These are phyloP conservation scores for Exophiala phaeomuriformis DNA, from an alignment of 2,329 filamentous ascomycete genomes.

Conservation along the genomic window DNA sequence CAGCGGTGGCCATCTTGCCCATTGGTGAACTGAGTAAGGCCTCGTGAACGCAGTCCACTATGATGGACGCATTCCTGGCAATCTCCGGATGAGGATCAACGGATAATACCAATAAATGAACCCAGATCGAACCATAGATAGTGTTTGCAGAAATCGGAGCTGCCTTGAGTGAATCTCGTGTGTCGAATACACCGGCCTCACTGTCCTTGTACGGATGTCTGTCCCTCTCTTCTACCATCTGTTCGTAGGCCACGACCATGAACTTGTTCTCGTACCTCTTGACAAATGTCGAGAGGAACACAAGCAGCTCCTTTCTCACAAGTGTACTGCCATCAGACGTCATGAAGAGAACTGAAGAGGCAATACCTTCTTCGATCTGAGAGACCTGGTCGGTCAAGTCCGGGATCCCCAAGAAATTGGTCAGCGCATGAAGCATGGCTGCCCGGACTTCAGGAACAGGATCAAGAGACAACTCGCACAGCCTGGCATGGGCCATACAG, in stretches of 20 bases:
- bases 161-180: slow-evolving; percentile 26
- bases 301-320: slow-evolving; percentile 84
- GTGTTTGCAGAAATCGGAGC: slow-evolving; percentile 72
- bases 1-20: slow-evolving; percentile 58
- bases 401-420: slow-evolving; percentile 86
- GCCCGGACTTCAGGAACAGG: slow-evolving; percentile 86
- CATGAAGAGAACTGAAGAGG: slow-evolving; percentile 83
- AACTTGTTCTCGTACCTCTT: slow-evolving; percentile 88
- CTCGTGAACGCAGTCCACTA: slow-evolving; percentile 79
- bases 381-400: slow-evolving; percentile 87
- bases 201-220: slow-evolving; percentile 46
- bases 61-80: slow-evolving; percentile 71
- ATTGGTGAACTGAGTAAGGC: slow-evolving; percentile 70
- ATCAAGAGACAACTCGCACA: slow-evolving; percentile 75
- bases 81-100: slow-evolving; percentile 94
- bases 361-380: slow-evolving; percentile 82
- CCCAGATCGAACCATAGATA: slow-evolving; percentile 90
- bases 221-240: slow-evolving; percentile 75
- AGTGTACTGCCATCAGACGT: slow-evolving; percentile 88
- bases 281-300: slow-evolving; percentile 89
- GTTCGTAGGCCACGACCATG: slow-evolving; percentile 83
- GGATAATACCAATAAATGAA: slow-evolving; percentile 80
- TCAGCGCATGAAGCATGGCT: slow-evolving; percentile 87
- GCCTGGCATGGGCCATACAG: slow-evolving; percentile 71
- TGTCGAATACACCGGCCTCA: slow-evolving; percentile 30